phyloP scores from a whole-genome alignment of 2,329 filamentous ascomycete genomes.

The Fusarium kyushuense region DNA sequence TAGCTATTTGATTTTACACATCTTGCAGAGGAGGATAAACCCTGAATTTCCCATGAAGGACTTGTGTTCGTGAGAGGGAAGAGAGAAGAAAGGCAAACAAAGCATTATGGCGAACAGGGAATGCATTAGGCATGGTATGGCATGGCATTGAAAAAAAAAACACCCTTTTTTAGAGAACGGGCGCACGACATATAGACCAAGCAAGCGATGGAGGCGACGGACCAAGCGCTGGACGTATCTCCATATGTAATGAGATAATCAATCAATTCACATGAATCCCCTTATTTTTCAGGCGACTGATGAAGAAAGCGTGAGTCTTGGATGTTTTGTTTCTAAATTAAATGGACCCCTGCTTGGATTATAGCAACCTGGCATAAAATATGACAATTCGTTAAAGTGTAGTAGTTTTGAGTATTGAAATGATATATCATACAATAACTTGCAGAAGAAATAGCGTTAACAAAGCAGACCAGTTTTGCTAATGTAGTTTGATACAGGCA shows the following conservation, averaged over 20 bases:
- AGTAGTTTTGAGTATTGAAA: conserved; percentile 1
- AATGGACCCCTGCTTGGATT: background rate
- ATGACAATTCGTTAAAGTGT: background rate
- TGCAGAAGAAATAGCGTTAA: conserved; percentile 7
- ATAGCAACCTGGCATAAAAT: background rate
- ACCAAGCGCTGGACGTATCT: conserved; percentile 58
- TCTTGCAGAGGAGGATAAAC: background rate
- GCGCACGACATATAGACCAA: conserved; percentile 32
- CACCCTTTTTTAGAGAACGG: conserved; percentile 23
- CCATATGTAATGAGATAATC: conserved; percentile 43
- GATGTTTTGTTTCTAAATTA: background rate
- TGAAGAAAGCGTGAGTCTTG: conserved; percentile 15
- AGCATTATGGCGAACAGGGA: conserved; percentile 26
- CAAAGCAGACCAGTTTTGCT: background rate
- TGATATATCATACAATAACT: conserved; percentile 23
- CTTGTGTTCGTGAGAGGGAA: background rate
- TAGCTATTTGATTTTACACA: conserved; percentile 14
- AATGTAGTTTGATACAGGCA: background rate
- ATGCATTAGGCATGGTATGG: conserved; percentile 20
- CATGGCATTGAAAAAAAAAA: conserved; percentile 12
- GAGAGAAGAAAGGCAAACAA: background rate
- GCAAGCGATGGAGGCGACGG: conserved; percentile 42
- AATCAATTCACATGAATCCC: conserved; percentile 21
- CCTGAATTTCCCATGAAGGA: background rate
- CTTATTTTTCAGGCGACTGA: background rate